A percentile compares a stretch with the other conserved stretches of the same genome.
phyloP scores from a whole-genome alignment of 164 flowering plant species.

The Vitis labrusca region DNA sequence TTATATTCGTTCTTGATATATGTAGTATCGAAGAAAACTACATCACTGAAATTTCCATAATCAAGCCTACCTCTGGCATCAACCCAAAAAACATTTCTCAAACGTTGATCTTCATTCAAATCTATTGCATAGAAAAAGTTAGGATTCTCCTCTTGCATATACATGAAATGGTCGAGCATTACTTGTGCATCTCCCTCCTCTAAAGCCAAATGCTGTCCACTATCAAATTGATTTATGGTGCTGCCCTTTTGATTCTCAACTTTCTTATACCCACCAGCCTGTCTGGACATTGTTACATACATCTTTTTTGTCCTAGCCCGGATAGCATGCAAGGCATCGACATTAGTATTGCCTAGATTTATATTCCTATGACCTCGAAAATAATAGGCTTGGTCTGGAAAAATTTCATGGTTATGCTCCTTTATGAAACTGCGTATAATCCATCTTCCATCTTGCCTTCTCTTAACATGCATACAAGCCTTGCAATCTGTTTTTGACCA shows the following conservation, averaged over 20 bases:
- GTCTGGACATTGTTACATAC: constrained; percentile 20
- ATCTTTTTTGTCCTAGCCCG: constrained; percentile 18
- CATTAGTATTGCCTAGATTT: constrained; percentile 13
- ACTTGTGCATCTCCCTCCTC: constrained; percentile 32
- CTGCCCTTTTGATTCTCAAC: constrained; percentile 16
- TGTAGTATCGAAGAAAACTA: constrained; percentile 37
- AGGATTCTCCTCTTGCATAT: constrained; percentile 41
- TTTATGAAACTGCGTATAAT: constrained; percentile 27
- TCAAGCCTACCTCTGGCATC: constrained; percentile 36
- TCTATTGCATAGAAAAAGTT: constrained; percentile 43
- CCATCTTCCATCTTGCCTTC: constrained; percentile 43
- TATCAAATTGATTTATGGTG: constrained; percentile 5
- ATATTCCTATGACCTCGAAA: constrained; percentile 20
- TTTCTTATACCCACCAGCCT: constrained; percentile 27
- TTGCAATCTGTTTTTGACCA: constrained; percentile 43
- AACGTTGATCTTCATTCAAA: constrained; percentile 23
- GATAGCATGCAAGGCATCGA: constrained; percentile 15
- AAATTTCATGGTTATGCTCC: constrained; percentile 45
- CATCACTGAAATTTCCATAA: constrained; percentile 37
- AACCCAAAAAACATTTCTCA: constrained; percentile 46
- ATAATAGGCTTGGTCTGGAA: constrained; percentile 24
- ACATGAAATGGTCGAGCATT: constrained; percentile 28
- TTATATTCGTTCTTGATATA: constrained; percentile 30
- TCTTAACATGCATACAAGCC: constrained; percentile 48
- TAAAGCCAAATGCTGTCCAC: constrained; percentile 16